Conservation (phyloP, 192 early-diverging fungal genomes). For the Coemansia sp. region DNA sequence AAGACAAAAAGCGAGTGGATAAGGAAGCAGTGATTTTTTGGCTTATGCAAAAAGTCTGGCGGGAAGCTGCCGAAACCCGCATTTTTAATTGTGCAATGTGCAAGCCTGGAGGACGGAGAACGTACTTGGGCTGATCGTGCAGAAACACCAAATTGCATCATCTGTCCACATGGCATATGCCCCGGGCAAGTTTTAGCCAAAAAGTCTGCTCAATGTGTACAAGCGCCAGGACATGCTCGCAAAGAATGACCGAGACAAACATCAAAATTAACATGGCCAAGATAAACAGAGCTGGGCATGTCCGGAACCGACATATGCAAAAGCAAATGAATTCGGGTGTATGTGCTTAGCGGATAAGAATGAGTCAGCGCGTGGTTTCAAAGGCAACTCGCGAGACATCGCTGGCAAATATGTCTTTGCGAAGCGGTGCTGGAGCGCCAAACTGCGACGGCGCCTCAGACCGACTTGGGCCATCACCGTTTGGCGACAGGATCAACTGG, state of each 20-base stretch:
- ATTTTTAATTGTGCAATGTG: conserved; percentile 4
- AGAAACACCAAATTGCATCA: background rate
- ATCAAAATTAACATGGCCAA: background rate
- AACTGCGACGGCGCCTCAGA: background rate
- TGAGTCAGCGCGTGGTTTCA: conserved; percentile 11
- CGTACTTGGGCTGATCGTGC: background rate
- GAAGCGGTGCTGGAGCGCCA: background rate
- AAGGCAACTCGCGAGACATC: conserved; percentile 21
- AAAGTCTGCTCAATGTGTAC: background rate
- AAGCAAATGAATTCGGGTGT: background rate
- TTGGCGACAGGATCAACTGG: conserved; percentile 28
- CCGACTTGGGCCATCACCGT: background rate
- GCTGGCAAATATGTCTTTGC: conserved; percentile 21
- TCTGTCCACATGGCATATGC: background rate
- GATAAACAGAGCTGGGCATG: background rate
- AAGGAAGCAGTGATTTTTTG: background rate
- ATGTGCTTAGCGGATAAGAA: background rate
- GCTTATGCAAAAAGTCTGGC: background rate
- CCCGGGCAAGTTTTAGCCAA: background rate
- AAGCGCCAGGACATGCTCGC: background rate
- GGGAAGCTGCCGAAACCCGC: background rate
- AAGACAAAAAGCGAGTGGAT: background rate
- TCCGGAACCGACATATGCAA: background rate
- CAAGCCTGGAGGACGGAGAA: background rate
- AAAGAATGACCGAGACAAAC: background rate